Evolutionary conservation across 2,329 filamentous ascomycete genomes (phyloP).

Genomic region (Paramyrothecium roridum): DNA sequence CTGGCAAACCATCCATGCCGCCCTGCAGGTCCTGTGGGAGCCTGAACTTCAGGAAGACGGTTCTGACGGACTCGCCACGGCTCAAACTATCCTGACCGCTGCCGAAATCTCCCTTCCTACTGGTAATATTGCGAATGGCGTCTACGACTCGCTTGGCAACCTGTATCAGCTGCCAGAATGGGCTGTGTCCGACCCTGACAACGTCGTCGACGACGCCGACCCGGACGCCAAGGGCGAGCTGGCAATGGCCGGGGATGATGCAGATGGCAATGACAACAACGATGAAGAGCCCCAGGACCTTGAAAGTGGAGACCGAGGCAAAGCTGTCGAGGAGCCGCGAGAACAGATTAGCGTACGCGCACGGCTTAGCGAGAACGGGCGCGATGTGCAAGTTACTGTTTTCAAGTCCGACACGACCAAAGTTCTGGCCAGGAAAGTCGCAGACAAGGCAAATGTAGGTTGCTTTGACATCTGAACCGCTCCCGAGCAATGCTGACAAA

Average conservation of each 20-base stretch:
- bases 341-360: slow-evolving; percentile 57
- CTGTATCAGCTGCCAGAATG: slow-evolving; percentile 68
- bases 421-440: slow-evolving; percentile 59
- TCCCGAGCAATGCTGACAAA: background rate
- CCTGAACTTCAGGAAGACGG: slow-evolving; percentile 35
- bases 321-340: slow-evolving; percentile 48
- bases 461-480: background rate
- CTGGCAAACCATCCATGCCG: slow-evolving; percentile 72
- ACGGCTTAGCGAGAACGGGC: slow-evolving; percentile 63
- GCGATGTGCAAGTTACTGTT: slow-evolving; percentile 59
- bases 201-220: slow-evolving; percentile 37
- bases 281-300: slow-evolving; percentile 20
- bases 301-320: slow-evolving; percentile 56
- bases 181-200: slow-evolving; percentile 65
- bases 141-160: slow-evolving; percentile 68
- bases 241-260: slow-evolving; percentile 34
- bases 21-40: slow-evolving; percentile 65
- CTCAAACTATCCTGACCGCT: slow-evolving; percentile 78
- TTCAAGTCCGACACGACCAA: slow-evolving; percentile 62
- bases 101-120: slow-evolving; percentile 73
- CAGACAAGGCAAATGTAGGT: slow-evolving; percentile 61
- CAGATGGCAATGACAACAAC: slow-evolving; percentile 29
- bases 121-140: slow-evolving; percentile 67
- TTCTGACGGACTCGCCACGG: slow-evolving; percentile 53
- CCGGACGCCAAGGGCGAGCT: slow-evolving; percentile 24